Conservation (phyloP, 495 filamentous ascomycete species). For the Hyphodiscus hymeniophilus region DNA sequence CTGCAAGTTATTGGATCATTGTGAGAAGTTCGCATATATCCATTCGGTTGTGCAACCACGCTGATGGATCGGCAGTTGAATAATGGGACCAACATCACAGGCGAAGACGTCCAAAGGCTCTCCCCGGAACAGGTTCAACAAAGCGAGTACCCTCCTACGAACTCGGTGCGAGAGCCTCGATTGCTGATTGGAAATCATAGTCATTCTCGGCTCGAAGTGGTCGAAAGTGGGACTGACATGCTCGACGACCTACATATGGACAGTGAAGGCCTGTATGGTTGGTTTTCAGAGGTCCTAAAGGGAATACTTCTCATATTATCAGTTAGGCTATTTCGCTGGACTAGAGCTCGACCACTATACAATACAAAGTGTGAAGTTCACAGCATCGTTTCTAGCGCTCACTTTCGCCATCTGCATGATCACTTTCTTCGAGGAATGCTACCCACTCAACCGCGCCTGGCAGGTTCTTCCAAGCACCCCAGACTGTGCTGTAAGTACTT, state of each 20-base stretch:
- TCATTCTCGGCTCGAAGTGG: conserved; percentile 2
- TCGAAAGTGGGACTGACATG: conserved; percentile 3
- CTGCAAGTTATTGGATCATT: background rate
- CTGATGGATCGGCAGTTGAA: conserved; percentile 3
- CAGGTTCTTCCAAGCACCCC: too few species aligned
- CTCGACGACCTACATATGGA: conserved; percentile 11
- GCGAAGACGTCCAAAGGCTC: background rate
- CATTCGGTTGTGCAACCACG: background rate
- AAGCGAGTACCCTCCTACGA: background rate
- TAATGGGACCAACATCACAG: conserved; percentile 5
- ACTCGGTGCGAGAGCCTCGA: background rate
- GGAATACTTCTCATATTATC: too few species aligned
- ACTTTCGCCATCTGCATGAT: too few species aligned
- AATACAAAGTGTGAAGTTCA: too few species aligned
- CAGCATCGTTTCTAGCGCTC: too few species aligned
- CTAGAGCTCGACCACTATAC: too few species aligned
- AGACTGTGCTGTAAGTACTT: too few species aligned
- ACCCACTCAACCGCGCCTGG: too few species aligned
- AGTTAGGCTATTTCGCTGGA: too few species aligned
- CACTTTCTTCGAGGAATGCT: too few species aligned
- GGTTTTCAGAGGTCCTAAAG: too few species aligned
- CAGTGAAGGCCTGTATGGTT: conserved; percentile 16
- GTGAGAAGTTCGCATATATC: background rate
- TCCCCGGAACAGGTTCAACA: background rate
- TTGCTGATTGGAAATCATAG: background rate